Base-by-base conservation (phyloP, 163 green algal genomes). In the Coccomyxa subellipsoidea region DNA sequence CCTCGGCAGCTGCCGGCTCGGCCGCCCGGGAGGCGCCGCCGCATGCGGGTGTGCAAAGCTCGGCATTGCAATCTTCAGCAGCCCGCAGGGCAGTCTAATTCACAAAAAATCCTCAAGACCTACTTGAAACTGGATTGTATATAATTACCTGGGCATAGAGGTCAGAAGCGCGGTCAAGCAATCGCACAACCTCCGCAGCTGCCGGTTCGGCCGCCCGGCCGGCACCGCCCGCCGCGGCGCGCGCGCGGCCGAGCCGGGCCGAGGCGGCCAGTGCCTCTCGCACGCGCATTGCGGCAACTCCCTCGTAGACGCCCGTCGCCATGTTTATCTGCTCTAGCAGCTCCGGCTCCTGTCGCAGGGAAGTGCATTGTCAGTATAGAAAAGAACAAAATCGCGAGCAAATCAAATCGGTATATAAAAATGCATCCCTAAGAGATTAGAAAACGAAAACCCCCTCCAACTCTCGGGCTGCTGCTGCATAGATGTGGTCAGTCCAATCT, bases 311-410 rank as follows among this genome's bases (percentile, higher is more conserved):
- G 34, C 84, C 80, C 39, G 71, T 81, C 2, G 32, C 72, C 36
- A 75, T 79, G n/a, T 79, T 69, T 21, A 87, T 76, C 31, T 89
- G 90, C 69, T 93, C 86, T 69, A 94, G 84, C 82, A 93, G 82
- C 81, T 92, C 91, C 2, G 91, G 89, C 80, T 93, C 91, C 91
- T 93, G 81, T 25, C 83, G 78, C 34, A 82, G 8, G n/a, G 40
- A 38, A 75, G 21, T 7, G 8, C 40, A 54, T 54, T 23, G 10
- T 8, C 40, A 8, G 8, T 54, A 54, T 23, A 54, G 8, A 23
- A 8, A 54, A 54, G 10, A 54, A 54, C n/a, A n/a, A n/a, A n/a
- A n/a, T n/a, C n/a, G n/a, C n/a, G n/a, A n/a, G n/a, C n/a, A n/a
- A n/a, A n/a, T n/a, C n/a, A n/a, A n/a, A n/a, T n/a, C n/a, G n/a